Conservation (phyloP, 208 protist genomes). For the Tritrichomonas foetus region DNA sequence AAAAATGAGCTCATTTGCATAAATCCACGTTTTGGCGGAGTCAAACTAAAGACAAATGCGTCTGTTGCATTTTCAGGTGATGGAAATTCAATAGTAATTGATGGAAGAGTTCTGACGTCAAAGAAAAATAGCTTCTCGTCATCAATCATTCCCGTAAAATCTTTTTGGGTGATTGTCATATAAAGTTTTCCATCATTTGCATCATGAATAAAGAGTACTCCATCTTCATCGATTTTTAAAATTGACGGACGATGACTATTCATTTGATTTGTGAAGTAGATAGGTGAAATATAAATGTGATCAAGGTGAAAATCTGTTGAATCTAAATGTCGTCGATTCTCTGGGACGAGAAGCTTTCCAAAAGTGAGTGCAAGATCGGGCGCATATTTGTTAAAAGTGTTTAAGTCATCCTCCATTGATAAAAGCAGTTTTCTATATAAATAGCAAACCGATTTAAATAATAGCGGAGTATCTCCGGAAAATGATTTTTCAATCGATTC, state of each 20-base stretch:
- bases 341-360: not conserved
- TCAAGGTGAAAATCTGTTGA: not conserved
- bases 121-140: not conserved
- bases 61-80: not conserved
- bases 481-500: not conserved
- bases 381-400: not conserved
- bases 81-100: not conserved
- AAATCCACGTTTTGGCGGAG: not conserved
- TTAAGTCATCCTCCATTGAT: not conserved
- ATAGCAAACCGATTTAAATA: not conserved
- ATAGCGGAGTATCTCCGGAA: not conserved
- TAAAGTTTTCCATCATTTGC: not conserved
- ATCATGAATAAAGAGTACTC: not conserved
- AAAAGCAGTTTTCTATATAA: not conserved
- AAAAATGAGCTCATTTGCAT: not conserved
- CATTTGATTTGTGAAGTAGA: not conserved
- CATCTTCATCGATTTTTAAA: not conserved
- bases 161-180: not conserved
- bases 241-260: not conserved
- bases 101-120: not conserved
- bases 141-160: not conserved
- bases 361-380: not conserved
- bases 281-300: not conserved
- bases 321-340: not conserved
- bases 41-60: not conserved